Conservation (phyloP, 2,329 filamentous ascomycete species). For the Paracamarosporium sp. region DNA sequence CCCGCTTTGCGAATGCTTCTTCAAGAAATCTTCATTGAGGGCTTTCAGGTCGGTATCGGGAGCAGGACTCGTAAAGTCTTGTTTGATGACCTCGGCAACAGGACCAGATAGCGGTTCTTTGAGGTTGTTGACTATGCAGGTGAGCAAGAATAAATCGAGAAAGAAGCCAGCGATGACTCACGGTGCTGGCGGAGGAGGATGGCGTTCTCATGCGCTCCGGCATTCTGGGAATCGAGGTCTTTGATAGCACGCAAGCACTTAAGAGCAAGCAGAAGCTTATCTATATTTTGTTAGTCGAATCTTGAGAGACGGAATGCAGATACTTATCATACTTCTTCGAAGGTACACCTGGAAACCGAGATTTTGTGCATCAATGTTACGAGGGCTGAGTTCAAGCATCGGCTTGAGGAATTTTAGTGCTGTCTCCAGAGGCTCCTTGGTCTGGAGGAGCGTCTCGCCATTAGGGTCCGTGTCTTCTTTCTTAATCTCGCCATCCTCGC, state of each 20-base stretch:
- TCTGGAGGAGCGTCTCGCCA: conserved; percentile 80
- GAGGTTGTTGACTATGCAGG: conserved; percentile 30
- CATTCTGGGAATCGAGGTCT: conserved; percentile 71
- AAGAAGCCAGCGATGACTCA: conserved; percentile 52
- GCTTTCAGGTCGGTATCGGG: conserved; percentile 64
- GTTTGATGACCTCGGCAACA: conserved; percentile 72
- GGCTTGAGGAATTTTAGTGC: conserved; percentile 86
- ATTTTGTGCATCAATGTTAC: conserved; percentile 81
- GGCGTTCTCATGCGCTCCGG: conserved; percentile 77
- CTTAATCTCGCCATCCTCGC: conserved; percentile 70
- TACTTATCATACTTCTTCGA: conserved; percentile 71
- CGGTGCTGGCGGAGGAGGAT: conserved; percentile 70
- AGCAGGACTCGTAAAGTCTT: conserved; percentile 68
- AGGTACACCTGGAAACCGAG: conserved; percentile 91
- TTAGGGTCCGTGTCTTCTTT: conserved; percentile 91
- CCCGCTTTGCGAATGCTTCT: conserved; percentile 67
- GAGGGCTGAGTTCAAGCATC: conserved; percentile 81
- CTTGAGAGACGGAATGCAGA: background rate
- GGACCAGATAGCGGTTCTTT: conserved; percentile 66
- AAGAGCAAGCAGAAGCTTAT: conserved; percentile 86
- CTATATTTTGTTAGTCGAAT: conserved; percentile 52
- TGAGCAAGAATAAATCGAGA: conserved; percentile 9
- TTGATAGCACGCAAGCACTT: conserved; percentile 81
- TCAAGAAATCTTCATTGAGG: conserved; percentile 71
- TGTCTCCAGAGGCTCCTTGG: conserved; percentile 81